A percentile compares a stretch with the other conserved stretches of the same genome.
phyloP scores from a whole-genome alignment of 1,284 basidiomycete genomes.

The Microbotryum saponariae region DNA sequence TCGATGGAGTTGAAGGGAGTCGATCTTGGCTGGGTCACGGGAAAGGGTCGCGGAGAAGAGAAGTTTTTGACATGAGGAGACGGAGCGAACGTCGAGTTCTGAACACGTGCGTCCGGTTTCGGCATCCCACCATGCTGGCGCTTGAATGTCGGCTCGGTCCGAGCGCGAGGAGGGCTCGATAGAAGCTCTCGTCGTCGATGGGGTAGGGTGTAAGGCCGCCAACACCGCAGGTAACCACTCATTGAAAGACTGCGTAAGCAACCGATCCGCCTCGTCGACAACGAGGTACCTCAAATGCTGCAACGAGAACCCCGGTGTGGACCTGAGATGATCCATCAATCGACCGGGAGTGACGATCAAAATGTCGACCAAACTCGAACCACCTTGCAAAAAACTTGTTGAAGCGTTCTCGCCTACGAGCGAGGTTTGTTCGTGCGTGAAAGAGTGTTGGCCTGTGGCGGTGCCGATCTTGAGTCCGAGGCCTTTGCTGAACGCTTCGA shows the following conservation, averaged over 20 bases:
- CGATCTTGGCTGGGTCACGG: conserved; percentile 84
- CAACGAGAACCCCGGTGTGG: conserved; percentile 80
- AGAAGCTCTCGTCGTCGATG: neutral
- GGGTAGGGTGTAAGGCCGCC: conserved; percentile 54
- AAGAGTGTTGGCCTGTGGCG: conserved; percentile 75
- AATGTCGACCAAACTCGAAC: conserved; percentile 83
- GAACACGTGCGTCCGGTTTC: conserved; percentile 9
- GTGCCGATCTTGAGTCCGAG: conserved; percentile 76
- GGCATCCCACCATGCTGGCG: conserved; percentile 28
- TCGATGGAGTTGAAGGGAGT: conserved; percentile 65
- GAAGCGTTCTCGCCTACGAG: conserved; percentile 52
- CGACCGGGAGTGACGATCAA: conserved; percentile 92
- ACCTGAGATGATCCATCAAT: conserved; percentile 83
- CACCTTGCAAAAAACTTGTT: conserved; percentile 41
- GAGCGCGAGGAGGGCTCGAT: neutral
- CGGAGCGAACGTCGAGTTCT: conserved; percentile 15
- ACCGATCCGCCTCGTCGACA: conserved; percentile 93
- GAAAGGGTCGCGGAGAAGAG: conserved; percentile 96
- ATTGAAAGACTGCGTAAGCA: conserved; percentile 91
- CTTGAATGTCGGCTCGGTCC: conserved; percentile 9
- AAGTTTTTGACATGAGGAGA: conserved; percentile 69
- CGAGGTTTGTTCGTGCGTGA: conserved; percentile 68
- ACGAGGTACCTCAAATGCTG: conserved; percentile 92
- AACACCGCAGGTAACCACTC: conserved; percentile 83
- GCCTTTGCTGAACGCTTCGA: conserved; percentile 76